These are phyloP conservation scores for Eustoma russellianum DNA, from an alignment of 257 asterid species.

Conservation along the genomic window DNA sequence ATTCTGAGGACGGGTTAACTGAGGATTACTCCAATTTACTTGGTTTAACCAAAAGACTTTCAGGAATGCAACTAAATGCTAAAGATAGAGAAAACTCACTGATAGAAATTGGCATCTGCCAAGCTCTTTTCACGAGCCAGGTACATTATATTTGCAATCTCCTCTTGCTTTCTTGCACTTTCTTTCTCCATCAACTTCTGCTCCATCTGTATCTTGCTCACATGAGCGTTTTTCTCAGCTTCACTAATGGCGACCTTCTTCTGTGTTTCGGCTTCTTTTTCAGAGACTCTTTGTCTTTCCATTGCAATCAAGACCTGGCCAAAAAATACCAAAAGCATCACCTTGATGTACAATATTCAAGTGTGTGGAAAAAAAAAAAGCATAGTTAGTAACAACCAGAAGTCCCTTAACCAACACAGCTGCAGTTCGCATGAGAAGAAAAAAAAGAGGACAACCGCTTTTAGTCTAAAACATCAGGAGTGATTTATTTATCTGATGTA, in stretches of 20 bases:
- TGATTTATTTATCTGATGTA: no score
- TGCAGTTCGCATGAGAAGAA: no score
- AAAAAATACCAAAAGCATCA: not conserved
- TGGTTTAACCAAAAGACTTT: no score
- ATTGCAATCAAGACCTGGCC: constrained; percentile 80
- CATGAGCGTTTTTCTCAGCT: constrained; percentile 87
- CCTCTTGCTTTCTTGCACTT: constrained; percentile 82
- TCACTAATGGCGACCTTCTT: constrained; percentile 91
- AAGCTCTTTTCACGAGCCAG: constrained; percentile 90
- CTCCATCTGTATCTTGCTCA: constrained; percentile 92
- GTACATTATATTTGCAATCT: constrained; percentile 82
- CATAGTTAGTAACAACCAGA: no score
- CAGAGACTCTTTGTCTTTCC: constrained; percentile 85
- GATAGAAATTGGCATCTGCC: constrained; percentile 86
- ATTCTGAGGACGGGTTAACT: constrained; percentile 30
- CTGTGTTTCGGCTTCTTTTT: constrained; percentile 97
- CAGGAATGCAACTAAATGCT: not conserved
- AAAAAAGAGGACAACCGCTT: no score
- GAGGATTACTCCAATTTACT: not conserved
- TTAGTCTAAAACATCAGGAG: no score
- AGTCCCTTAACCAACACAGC: no score
- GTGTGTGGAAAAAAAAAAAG: not conserved
- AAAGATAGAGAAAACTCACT: constrained; percentile 33
- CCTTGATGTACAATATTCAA: not conserved
- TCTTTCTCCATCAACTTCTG: constrained; percentile 91